Evolutionary conservation across 257 asterid genomes (phyloP).

Genomic region (Primulina eburnea): DNA sequence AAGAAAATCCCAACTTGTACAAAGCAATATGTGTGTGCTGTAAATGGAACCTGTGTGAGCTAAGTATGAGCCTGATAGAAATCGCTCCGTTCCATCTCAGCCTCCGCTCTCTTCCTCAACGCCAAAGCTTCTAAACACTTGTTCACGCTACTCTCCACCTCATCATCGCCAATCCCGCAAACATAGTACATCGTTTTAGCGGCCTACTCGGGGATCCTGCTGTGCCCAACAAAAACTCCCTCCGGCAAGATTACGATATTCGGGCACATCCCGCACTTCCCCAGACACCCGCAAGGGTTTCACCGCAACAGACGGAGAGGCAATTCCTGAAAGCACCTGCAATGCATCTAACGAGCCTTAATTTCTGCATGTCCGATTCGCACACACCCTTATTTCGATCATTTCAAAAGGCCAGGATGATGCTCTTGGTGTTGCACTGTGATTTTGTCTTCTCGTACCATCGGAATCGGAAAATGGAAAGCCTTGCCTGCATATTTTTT

Average conservation of each 20-base stretch:
- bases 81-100: slow-evolving; percentile 52
- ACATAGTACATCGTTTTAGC: slow-evolving; percentile 52
- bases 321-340: slow-evolving; percentile 69
- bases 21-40: too few species aligned
- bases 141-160: slow-evolving; percentile 24
- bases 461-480: slow-evolving; percentile 1
- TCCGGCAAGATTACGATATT: slow-evolving; percentile 68
- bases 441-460: slow-evolving; percentile 13
- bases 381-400: slow-evolving; percentile 67
- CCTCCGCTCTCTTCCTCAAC: slow-evolving; percentile 76
- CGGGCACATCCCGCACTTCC: slow-evolving; percentile 84
- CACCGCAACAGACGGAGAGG: slow-evolving; percentile 63
- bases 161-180: slow-evolving; percentile 36
- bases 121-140: slow-evolving; percentile 77
- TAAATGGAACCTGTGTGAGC: slow-evolving; percentile 59
- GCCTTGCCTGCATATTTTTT: slow-evolving; percentile 25
- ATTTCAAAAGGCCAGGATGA: slow-evolving; percentile 22
- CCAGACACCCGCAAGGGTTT: slow-evolving; percentile 84
- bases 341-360: slow-evolving; percentile 75
- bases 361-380: slow-evolving; percentile 69
- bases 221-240: slow-evolving; percentile 53
- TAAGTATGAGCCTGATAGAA: slow-evolving; percentile 46
- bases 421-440: slow-evolving; percentile 21
- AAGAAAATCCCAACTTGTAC: too few species aligned
- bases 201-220: slow-evolving; percentile 71